Conservation (phyloP, 352 stramenopile genomes). For the Globisporangium radiosum region DNA sequence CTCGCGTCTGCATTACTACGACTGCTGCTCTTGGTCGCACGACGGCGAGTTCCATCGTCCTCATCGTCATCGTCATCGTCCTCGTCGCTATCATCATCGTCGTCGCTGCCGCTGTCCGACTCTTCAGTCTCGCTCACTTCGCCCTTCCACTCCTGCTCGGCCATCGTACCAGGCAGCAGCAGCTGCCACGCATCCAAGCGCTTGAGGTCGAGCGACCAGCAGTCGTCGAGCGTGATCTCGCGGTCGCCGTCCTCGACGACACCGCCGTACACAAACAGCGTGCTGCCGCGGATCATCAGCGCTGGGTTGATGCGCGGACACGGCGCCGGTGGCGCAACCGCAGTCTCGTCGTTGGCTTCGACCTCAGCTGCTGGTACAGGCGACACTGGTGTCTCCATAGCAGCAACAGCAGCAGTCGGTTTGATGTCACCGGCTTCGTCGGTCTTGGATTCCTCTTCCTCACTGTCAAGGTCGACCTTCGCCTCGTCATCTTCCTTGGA, state of each 20-base stretch:
- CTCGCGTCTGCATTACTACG: constrained; percentile 9
- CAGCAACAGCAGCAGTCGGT: neutral
- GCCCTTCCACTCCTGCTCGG: constrained; percentile 89
- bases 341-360: constrained; percentile 19
- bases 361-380: constrained; percentile 1
- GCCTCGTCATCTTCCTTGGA: constrained; percentile 27
- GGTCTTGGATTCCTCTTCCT: constrained; percentile 26
- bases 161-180: constrained; percentile 89
- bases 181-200: constrained; percentile 92
- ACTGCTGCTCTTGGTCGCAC: constrained; percentile 16
- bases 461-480: constrained; percentile 22
- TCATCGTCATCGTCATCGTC: constrained; percentile 45
- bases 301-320: constrained; percentile 85
- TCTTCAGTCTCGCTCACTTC: constrained; percentile 84
- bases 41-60: constrained; percentile 16
- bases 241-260: constrained; percentile 92
- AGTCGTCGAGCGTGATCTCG: constrained; percentile 95
- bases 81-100: constrained; percentile 55
- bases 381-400: constrained; percentile 8
- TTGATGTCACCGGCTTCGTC: constrained; percentile 12
- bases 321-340: constrained; percentile 25
- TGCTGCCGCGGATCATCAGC: constrained; percentile 85
- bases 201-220: constrained; percentile 92
- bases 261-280: constrained; percentile 91
- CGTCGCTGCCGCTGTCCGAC: constrained; percentile 74